Evolutionary conservation across 192 early-diverging fungal genomes (phyloP).

Genomic region (Gamsiella multidivaricata): DNA sequence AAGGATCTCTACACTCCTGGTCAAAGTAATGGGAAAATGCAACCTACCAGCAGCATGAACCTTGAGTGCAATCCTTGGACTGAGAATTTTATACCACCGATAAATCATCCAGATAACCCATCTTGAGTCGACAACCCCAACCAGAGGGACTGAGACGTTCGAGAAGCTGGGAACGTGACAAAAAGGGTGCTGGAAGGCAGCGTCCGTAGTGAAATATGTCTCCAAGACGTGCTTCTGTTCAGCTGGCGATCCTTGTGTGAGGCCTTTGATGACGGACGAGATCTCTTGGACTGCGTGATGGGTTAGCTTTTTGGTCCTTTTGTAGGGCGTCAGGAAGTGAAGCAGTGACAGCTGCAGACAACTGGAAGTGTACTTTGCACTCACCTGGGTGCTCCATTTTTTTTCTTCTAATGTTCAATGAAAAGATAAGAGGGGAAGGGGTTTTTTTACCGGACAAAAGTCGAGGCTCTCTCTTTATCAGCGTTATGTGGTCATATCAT

Average conservation of each 20-base stretch:
- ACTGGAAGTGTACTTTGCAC: too few relatives aligned
- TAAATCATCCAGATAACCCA: conserved; percentile 24
- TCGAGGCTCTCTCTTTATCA: too few relatives aligned
- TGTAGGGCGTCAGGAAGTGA: too few relatives aligned
- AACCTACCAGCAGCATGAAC: conserved; percentile 16
- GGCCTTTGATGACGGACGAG: not conserved
- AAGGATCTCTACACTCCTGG: not conserved
- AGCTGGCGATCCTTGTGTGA: not conserved
- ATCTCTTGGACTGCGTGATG: conserved; percentile 7
- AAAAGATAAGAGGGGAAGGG: too few relatives aligned
- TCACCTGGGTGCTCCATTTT: conserved; percentile 20
- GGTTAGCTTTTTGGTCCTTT: too few relatives aligned
- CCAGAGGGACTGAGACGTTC: not conserved
- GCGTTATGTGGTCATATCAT: too few relatives aligned
- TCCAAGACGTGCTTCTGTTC: conserved; percentile 4
- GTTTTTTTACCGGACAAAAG: too few relatives aligned
- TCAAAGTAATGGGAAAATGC: not conserved
- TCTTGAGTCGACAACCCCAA: conserved; percentile 13
- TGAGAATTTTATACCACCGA: conserved; percentile 14
- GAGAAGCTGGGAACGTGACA: conserved; percentile 12
- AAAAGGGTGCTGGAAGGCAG: conserved; percentile 6
- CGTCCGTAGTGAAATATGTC: conserved; percentile 7
- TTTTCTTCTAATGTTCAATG: too few relatives aligned
- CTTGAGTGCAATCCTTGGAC: conserved; percentile 1
- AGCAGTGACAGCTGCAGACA: too few relatives aligned